Percentiles rank a stretch among this genome's conserved stretches.
Evolutionary conservation across 495 filamentous ascomycete genomes (phyloP).

Genomic region (Cercophora samala): DNA sequence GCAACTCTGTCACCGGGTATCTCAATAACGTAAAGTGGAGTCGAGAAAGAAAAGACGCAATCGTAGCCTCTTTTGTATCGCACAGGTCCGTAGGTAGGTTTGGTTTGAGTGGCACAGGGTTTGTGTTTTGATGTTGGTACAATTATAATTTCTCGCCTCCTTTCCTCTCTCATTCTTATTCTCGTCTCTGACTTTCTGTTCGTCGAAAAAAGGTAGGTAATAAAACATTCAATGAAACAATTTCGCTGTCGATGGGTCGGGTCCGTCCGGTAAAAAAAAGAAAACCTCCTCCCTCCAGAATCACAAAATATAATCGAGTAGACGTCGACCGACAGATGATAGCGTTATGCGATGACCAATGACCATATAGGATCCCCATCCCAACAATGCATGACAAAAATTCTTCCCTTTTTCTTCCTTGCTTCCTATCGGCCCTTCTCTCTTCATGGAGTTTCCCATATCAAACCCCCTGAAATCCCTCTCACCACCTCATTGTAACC

Average conservation of each 20-base stretch:
- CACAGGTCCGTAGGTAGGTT: background rate
- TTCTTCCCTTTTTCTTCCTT: constrained; percentile 2
- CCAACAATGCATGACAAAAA: background rate
- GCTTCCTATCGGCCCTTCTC: background rate
- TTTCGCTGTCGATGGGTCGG: background rate
- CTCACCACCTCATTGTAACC: background rate
- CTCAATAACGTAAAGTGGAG: background rate
- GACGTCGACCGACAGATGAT: background rate
- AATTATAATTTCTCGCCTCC: background rate
- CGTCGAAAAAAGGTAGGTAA: background rate
- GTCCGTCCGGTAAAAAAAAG: background rate
- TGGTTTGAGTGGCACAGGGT: background rate
- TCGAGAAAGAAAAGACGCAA: background rate
- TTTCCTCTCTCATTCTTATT: background rate
- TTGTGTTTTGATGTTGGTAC: background rate
- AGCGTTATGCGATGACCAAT: background rate
- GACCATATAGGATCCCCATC: background rate
- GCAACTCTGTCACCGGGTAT: background rate
- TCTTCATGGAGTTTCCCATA: background rate
- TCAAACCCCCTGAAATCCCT: background rate
- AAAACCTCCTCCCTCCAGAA: background rate
- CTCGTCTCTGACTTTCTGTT: background rate
- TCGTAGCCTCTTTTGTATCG: background rate
- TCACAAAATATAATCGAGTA: background rate
- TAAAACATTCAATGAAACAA: background rate